Conservation (phyloP, 2,329 filamentous ascomycete species). For the Diaporthe citriasiana region DNA sequence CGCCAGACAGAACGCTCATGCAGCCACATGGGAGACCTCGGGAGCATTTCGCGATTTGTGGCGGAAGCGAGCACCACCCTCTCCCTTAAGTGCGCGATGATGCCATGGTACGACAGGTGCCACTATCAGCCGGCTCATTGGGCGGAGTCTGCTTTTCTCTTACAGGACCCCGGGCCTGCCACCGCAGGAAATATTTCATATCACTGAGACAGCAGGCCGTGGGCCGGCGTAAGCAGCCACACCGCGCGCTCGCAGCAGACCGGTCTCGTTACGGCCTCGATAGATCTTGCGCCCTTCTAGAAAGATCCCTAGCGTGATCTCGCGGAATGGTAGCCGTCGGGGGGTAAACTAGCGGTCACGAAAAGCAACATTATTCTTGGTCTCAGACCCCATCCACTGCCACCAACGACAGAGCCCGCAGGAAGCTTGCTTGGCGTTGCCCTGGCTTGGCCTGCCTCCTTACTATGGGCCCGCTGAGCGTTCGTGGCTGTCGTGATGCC, state of each 20-base stretch:
- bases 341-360: conserved; percentile 30
- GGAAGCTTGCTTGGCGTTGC: conserved; percentile 18
- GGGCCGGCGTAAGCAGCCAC: conserved; percentile 19
- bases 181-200: conserved; percentile 20
- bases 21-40: conserved; percentile 16
- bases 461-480: conserved; percentile 4
- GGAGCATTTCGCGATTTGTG: not conserved
- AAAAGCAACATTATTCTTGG: conserved; percentile 25
- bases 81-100: not conserved
- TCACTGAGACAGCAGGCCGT: conserved; percentile 20
- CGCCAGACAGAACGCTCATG: conserved; percentile 8
- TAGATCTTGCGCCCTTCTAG: conserved; percentile 24
- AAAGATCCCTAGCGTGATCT: conserved; percentile 27
- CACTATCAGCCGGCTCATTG: conserved; percentile 5
- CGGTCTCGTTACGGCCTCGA: not conserved
- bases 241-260: not conserved
- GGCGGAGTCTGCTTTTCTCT: conserved; percentile 3
- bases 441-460: conserved; percentile 14
- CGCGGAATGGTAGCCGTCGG: conserved; percentile 23
- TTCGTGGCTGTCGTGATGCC: conserved; percentile 21
- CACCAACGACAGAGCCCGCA: conserved; percentile 23
- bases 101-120: conserved; percentile 9
- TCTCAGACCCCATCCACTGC: conserved; percentile 9
- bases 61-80: conserved; percentile 1
- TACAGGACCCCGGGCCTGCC: conserved; percentile 1